Percentiles rank a stretch among this genome's conserved stretches.
Conservation (phyloP, 305 asterid genomes). For the Stenogyne calaminthoides region DNA sequence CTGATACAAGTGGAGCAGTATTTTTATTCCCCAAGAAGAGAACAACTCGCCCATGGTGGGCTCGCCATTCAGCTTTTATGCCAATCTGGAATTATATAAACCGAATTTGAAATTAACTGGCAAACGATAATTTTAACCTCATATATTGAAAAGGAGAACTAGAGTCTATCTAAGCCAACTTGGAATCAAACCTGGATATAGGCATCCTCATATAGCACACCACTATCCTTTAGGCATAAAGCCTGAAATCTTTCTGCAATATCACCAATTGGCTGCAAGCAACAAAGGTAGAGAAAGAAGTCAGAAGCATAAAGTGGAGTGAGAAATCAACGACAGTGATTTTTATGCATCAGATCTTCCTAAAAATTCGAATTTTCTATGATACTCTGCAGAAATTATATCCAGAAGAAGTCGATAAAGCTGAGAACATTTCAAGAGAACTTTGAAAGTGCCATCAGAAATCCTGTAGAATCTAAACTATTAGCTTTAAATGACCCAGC, state of each 20-base stretch:
- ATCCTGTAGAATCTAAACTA: not conserved
- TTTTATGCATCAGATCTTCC: not conserved
- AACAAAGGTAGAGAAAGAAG: slow-evolving; percentile 31
- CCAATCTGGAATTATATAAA: slow-evolving; percentile 67
- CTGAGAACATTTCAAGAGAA: not conserved
- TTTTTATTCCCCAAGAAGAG: slow-evolving; percentile 94
- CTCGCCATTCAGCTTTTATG: slow-evolving; percentile 92
- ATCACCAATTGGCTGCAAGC: slow-evolving; percentile 79
- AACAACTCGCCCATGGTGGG: slow-evolving; percentile 80
- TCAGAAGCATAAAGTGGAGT: slow-evolving; percentile 27
- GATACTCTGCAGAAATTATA: slow-evolving; percentile 15
- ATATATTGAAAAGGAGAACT: slow-evolving; percentile 12
- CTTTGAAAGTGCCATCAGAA: not conserved
- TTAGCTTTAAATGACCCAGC: not conserved
- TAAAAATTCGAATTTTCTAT: not conserved
- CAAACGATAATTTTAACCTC: too few relatives aligned
- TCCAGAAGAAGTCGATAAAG: not conserved
- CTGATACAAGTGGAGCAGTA: slow-evolving; percentile 74
- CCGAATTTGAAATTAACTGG: slow-evolving; percentile 20
- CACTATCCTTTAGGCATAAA: slow-evolving; percentile 88
- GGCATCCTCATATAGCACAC: slow-evolving; percentile 91
- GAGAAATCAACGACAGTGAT: slow-evolving; percentile 7
- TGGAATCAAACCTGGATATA: slow-evolving; percentile 66
- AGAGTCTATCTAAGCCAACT: slow-evolving; percentile 19
- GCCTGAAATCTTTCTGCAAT: slow-evolving; percentile 84